Conservation (phyloP, 345 rosid species). For the Kernera saxatilis region DNA sequence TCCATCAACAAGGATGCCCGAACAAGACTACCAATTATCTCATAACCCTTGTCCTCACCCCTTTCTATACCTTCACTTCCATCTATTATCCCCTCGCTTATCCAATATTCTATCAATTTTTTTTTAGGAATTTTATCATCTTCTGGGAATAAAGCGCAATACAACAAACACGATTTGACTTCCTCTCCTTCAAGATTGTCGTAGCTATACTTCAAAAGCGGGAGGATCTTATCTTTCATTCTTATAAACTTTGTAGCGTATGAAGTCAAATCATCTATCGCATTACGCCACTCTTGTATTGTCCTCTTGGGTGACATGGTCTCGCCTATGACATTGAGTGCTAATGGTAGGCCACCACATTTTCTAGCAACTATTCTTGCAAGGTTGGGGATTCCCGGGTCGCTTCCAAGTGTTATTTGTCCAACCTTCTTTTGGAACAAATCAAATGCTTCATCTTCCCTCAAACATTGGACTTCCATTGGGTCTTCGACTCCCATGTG, state of each 20-base stretch:
- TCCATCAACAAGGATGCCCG: constrained; percentile 25
- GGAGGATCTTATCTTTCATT: constrained; percentile 23
- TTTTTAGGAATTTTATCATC: neutral
- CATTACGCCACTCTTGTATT: constrained; percentile 30
- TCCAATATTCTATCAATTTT: constrained; percentile 25
- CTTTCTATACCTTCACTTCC: constrained; percentile 7
- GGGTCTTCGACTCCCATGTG: neutral
- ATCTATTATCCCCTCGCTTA: constrained; percentile 21
- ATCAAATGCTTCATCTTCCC: neutral
- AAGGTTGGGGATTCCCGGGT: constrained; percentile 16
- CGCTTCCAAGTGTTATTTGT: neutral
- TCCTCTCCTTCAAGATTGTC: neutral
- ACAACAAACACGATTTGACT: constrained; percentile 29
- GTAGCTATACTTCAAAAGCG: constrained; percentile 33
- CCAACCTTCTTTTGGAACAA: constrained; percentile 12
- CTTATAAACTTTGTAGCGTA: constrained; percentile 7
- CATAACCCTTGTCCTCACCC: constrained; percentile 12
- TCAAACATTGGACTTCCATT: constrained; percentile 16
- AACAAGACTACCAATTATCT: constrained; percentile 17
- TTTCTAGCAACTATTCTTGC: constrained; percentile 18
- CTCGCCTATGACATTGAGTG: constrained; percentile 30
- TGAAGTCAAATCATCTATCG: constrained; percentile 17
- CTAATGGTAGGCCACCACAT: constrained; percentile 38
- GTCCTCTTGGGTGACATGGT: constrained; percentile 28
- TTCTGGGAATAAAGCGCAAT: constrained; percentile 36